Conservation (phyloP, 345 rosid species). For the Balakata baccata region DNA sequence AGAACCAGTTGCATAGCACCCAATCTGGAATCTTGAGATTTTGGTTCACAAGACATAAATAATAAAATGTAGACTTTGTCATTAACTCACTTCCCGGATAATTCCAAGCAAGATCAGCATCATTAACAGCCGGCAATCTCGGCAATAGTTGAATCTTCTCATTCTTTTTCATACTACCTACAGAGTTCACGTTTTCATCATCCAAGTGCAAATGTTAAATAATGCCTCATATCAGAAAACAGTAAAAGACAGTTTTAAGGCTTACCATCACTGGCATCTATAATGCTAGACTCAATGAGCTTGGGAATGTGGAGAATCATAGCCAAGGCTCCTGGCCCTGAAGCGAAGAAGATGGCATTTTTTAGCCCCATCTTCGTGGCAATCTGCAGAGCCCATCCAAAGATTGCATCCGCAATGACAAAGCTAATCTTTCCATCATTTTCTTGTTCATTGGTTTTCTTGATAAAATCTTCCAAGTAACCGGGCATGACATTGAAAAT, state of each 20-base stretch:
- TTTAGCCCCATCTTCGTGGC: constrained; percentile 22
- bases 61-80: not conserved
- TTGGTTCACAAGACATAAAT: not conserved
- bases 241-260: not conserved
- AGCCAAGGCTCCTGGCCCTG: constrained; percentile 22
- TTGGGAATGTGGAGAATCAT: constrained; percentile 16
- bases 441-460: constrained; percentile 13
- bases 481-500: constrained; percentile 19
- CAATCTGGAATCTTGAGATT: not conserved
- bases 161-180: not conserved
- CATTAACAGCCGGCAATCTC: not conserved
- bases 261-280: constrained; percentile 16
- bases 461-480: constrained; percentile 23
- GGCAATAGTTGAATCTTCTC: constrained; percentile 8
- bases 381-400: constrained; percentile 27
- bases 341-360: constrained; percentile 1
- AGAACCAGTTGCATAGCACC: constrained; percentile 14
- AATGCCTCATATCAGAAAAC: not conserved
- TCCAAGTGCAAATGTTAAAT: not conserved
- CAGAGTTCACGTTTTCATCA: not conserved
- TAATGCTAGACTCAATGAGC: constrained; percentile 27
- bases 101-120: constrained; percentile 6
- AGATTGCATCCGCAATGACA: constrained; percentile 19
- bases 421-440: constrained; percentile 17
- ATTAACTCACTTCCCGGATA: not conserved